Evolutionary conservation across 805 yeast species (phyloP).

Genomic region (Sporopachydermia lactativora): DNA sequence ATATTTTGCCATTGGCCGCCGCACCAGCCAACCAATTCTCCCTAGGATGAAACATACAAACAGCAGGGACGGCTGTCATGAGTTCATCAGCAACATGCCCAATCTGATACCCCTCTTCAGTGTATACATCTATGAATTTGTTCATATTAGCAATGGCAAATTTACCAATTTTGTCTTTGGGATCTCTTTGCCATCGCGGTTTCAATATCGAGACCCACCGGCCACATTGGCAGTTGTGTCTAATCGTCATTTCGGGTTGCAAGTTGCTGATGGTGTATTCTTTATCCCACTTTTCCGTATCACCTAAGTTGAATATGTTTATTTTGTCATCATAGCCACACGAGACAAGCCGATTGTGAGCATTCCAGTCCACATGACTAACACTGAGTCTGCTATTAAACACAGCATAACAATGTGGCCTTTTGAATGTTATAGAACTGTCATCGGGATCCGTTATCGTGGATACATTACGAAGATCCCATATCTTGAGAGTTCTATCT

Average conservation of each 20-base stretch:
- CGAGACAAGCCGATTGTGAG: constrained; percentile 56
- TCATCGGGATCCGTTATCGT: constrained; percentile 9
- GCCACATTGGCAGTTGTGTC: constrained; percentile 93
- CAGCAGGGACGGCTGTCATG: constrained; percentile 92
- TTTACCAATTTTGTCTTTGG: constrained; percentile 60
- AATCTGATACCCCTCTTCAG: constrained; percentile 58
- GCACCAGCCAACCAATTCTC: constrained; percentile 91
- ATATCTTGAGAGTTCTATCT: constrained; percentile 69
- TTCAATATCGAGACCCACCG: constrained; percentile 91
- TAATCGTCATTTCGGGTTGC: constrained; percentile 46
- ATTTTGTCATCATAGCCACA: constrained; percentile 89
- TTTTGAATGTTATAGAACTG: constrained; percentile 7
- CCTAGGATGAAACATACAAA: constrained; percentile 66
- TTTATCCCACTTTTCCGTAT: constrained; percentile 11
- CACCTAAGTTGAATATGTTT: constrained; percentile 41
- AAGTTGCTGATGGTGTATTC: constrained; percentile 16
- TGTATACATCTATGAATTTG: constrained; percentile 70
- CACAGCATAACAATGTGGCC: constrained; percentile 39
- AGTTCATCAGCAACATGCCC: constrained; percentile 53
- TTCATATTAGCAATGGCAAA: constrained; percentile 93
- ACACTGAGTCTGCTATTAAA: constrained; percentile 69
- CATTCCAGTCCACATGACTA: constrained; percentile 75
- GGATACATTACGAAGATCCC: constrained; percentile 61
- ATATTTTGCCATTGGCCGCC: constrained; percentile 83
- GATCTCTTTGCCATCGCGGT: constrained; percentile 71